Base-by-base conservation (phyloP, 2,329 filamentous ascomycete species). In the Drechslerella stenobrocha region DNA sequence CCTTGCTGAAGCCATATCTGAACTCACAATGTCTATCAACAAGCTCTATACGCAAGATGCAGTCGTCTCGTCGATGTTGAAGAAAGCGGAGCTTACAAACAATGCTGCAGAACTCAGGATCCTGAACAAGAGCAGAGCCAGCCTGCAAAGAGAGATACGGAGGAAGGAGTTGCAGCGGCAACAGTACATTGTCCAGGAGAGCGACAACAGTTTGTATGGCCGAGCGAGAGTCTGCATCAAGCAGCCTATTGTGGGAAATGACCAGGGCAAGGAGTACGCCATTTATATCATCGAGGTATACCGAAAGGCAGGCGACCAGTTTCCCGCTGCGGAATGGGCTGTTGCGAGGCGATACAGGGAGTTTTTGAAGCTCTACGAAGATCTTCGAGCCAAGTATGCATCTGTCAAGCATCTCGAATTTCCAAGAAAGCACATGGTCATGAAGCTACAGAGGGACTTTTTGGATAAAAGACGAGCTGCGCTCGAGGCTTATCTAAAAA, bases 401-500 rank as follows among this genome's bases (percentile, higher is more conserved):
- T 91, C 89, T 13, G 90, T 97, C 13, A 85, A 91, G 48, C 85
- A 89, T 71, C 82, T 98, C 1, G 92, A 97, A 72, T 97, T 98
- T 74, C 93, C 93, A 1, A 83, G 92, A 15, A 84, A 95, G 34
- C 87, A 93, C 66, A 87, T 97, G 78, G 88, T 98, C 52, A 90
- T 97, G 85, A 97, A 96, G 74, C 83, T 98, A 1, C 93, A 98
- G 75, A 92, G 86, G 75, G 93, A 98, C 73, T 98, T 98, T 74
- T 79, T 98, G 15, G 88, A 95, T 72, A 97, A 96, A 77, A 84
- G 93, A 23, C 84, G 90, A 7, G 77, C 86, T 28, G 90, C 89
- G 0, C 80, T 98, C 1, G 92, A 98, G 76, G 85, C 85, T 47
- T 98, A 97, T 74, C 78, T 98, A 6, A 71, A 57, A 42, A 65